Base-by-base conservation (phyloP, 2,329 filamentous ascomycete genomes). In the Chaetomium olivaceum region DNA sequence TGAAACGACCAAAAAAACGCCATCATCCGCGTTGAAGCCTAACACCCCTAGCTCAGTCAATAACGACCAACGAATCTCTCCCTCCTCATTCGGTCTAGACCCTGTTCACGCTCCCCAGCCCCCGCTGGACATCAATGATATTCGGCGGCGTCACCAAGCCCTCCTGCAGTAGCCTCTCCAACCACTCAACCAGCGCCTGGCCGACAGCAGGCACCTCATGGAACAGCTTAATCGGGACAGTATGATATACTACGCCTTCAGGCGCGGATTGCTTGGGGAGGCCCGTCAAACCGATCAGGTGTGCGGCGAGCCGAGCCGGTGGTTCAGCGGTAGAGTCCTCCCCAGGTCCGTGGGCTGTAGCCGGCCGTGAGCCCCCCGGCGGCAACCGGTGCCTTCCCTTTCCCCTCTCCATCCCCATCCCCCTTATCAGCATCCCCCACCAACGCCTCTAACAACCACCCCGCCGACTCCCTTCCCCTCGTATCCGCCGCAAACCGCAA, bases 211-310 rank as follows among this genome's bases (percentile, higher is more conserved):
- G 83, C 0, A 88, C 82, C 65, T 89, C 87, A 72, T 93, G 91
- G 72, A 91, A 93, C 4, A 91, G 72, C 75, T 93, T 93, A 67
- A 93, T 91, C 0, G 90, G 90, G 0, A 93, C 87, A 0, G 81
- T 85, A 72, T 92, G 89, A 64, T 87, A 83, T 6, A 79, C 74
- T 0, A 87, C 79, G 0, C 81, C 81, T 0, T 78, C 76, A 0
- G 76, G 74, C 0, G 76, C 75, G 1, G 77, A 75, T 4, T 77
- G 78, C 72, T 91, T 91, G 0, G 90, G 90, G 3, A 91, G 69
- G 0, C 89, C 90, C 0, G 86, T 87, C 54, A 93, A 71, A 0
- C 90, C 89, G 0, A 92, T 82, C 0, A 93, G 78, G 75, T 93
- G 90, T 1, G 81, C 76, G 1, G 75, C 71, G 1, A 23, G 6